Evolutionary conservation across 441 rosid genomes (phyloP).

Genomic region (Pelargonium cotyledonis): DNA sequence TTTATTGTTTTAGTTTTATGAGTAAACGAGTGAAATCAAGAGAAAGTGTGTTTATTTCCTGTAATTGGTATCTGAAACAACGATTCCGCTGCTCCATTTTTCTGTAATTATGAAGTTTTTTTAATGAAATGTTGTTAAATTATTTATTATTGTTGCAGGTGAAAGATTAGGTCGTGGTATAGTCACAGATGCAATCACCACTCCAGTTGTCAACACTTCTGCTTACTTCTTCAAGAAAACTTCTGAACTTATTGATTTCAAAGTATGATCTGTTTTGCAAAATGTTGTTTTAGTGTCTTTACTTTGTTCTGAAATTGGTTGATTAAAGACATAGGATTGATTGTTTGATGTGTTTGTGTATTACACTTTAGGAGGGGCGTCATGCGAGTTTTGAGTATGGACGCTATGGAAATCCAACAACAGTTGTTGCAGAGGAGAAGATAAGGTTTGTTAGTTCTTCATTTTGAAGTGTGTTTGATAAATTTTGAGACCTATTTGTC

Average conservation of each 20-base stretch:
- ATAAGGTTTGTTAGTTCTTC: conserved; percentile 45
- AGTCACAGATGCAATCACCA: conserved; percentile 92
- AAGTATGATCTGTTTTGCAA: conserved; percentile 34
- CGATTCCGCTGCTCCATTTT: too few relatives aligned
- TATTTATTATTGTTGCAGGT: conserved; percentile 34
- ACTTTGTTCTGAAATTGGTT: neutral
- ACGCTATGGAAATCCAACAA: conserved; percentile 97
- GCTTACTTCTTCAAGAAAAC: conserved; percentile 85
- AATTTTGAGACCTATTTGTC: neutral
- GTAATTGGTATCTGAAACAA: too few relatives aligned
- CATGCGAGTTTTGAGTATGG: conserved; percentile 85
- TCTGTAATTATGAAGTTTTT: too few relatives aligned
- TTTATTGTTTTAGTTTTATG: neutral
- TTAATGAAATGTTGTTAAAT: neutral
- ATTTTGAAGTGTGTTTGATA: neutral
- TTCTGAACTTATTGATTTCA: conserved; percentile 79
- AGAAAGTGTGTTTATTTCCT: too few relatives aligned
- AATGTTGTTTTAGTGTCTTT: neutral
- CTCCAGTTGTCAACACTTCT: conserved; percentile 90
- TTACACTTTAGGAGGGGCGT: conserved; percentile 58
- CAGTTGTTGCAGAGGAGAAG: conserved; percentile 72
- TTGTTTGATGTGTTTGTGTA: neutral
- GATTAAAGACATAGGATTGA: neutral
- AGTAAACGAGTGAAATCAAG: too few relatives aligned
- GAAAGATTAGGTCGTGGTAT: conserved; percentile 94